phyloP scores from a whole-genome alignment of 129 eudicot genomes.

The Chrysanthemum makinoi region DNA sequence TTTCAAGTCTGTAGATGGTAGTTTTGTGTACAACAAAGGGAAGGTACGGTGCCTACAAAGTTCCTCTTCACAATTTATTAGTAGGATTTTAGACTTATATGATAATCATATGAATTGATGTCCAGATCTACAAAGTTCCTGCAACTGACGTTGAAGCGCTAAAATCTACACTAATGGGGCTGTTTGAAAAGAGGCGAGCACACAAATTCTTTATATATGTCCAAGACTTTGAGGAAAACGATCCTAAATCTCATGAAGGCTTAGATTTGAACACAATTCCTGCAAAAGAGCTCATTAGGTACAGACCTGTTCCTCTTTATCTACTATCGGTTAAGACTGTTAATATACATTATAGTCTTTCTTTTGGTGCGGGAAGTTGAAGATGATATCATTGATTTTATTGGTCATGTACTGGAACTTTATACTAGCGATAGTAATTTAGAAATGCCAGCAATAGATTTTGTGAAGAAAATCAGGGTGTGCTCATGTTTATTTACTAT shows the following conservation, averaged over 20 bases:
- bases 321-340: too few relatives aligned
- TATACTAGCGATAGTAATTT: conserved; percentile 56
- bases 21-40: too few relatives aligned
- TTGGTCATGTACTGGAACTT: conserved; percentile 95
- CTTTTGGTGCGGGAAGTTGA: conserved; percentile 66
- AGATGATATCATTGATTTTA: conserved; percentile 85
- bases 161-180: conserved; percentile 83
- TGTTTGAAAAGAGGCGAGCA: conserved; percentile 92
- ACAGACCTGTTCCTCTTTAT: conserved; percentile 11
- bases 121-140: conserved; percentile 95
- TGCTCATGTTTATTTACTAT: not conserved
- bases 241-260: conserved; percentile 85
- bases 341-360: not conserved
- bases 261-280: conserved; percentile 59
- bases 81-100: too few relatives aligned
- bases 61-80: too few relatives aligned
- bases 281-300: conserved; percentile 72
- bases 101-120: too few relatives aligned
- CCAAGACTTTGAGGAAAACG: conserved; percentile 76
- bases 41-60: too few relatives aligned
- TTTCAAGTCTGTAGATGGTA: too few relatives aligned
- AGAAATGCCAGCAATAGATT: too few relatives aligned
- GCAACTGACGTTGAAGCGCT: conserved; percentile 95
- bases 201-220: conserved; percentile 82
- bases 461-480: conserved; percentile 81